These are phyloP conservation scores for Blastomyces parvus DNA, from an alignment of 2,329 filamentous ascomycete species.

Conservation along the genomic window DNA sequence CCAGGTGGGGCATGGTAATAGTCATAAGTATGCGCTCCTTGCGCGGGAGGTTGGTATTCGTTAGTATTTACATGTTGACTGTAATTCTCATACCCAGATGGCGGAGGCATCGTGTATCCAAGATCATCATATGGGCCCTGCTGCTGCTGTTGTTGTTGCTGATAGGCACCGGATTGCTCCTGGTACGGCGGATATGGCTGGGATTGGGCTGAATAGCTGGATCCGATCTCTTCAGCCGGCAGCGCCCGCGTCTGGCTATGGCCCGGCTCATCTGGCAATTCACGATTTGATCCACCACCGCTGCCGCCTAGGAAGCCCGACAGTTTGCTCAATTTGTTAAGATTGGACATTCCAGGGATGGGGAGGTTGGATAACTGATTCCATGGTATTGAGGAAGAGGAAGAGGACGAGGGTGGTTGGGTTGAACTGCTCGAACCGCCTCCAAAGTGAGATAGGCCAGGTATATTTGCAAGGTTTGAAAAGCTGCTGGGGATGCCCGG, in stretches of 20 bases:
- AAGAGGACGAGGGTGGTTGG: conserved; percentile 18
- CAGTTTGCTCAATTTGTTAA: conserved; percentile 30
- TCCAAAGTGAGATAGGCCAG: conserved; percentile 12
- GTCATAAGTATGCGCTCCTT: conserved; percentile 18
- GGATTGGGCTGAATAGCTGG: neutral
- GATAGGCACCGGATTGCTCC: conserved; percentile 5
- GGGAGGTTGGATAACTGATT: conserved; percentile 27
- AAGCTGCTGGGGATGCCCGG: conserved; percentile 15
- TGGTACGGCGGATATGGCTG: conserved; percentile 6
- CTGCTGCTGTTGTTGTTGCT: conserved; percentile 10
- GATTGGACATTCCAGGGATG: conserved; percentile 31
- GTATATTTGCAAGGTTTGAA: conserved; percentile 12
- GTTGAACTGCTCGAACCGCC: conserved; percentile 18
- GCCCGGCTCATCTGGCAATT: conserved; percentile 12
- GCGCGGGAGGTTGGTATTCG: conserved; percentile 17
- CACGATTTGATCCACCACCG: conserved; percentile 21
- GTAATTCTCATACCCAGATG: conserved; percentile 18
- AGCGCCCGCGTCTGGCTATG: conserved; percentile 1
- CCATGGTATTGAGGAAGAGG: conserved; percentile 24
- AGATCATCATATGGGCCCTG: conserved; percentile 4
- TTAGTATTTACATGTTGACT: conserved; percentile 9
- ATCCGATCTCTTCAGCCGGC: neutral
- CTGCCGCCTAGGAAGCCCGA: conserved; percentile 25
- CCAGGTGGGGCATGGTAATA: conserved; percentile 14
- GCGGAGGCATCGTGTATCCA: conserved; percentile 14